Percentiles rank a stretch among this genome's conserved stretches.
phyloP scores from a whole-genome alignment of 371 early-diverging fungal species.

The Mucor velutinosus region DNA sequence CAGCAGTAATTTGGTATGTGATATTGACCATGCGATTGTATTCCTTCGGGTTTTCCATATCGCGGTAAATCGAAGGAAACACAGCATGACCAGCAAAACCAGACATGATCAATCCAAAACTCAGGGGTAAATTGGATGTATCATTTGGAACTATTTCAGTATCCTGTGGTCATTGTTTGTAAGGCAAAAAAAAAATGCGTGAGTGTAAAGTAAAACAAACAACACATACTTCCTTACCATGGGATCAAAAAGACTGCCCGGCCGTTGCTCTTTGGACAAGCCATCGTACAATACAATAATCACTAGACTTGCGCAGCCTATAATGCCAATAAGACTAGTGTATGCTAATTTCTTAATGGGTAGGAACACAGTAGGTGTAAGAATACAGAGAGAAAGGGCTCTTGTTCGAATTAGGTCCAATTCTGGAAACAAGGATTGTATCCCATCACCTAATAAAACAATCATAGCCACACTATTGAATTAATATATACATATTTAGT shows the following conservation, averaged over 20 bases:
- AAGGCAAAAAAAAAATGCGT: constrained; percentile 4
- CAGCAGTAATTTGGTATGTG: constrained; percentile 36
- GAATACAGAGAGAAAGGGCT: constrained; percentile 13
- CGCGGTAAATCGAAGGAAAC: constrained; percentile 68
- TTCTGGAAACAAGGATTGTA: constrained; percentile 32
- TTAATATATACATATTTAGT: neutral
- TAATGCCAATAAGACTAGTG: constrained; percentile 54
- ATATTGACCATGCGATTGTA: constrained; percentile 51
- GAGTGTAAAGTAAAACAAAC: neutral
- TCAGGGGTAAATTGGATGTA: constrained; percentile 32
- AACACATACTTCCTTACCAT: constrained; percentile 27
- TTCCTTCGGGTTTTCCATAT: constrained; percentile 57
- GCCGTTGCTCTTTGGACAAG: constrained; percentile 39
- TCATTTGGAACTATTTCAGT: constrained; percentile 38
- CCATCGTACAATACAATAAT: constrained; percentile 51
- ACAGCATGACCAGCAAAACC: constrained; percentile 62
- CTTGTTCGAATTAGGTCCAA: constrained; percentile 18
- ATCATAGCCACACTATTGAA: constrained; percentile 34
- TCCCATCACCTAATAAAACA: constrained; percentile 39
- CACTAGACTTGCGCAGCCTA: constrained; percentile 40
- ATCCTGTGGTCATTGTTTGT: constrained; percentile 14
- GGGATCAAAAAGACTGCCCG: constrained; percentile 61
- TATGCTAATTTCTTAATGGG: constrained; percentile 48
- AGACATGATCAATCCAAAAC: constrained; percentile 48
- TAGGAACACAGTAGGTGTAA: constrained; percentile 33